A percentile compares a stretch with the other conserved stretches of the same genome.
Conservation (phyloP, 371 early-diverging fungal species). For the Vavraia culicis region DNA sequence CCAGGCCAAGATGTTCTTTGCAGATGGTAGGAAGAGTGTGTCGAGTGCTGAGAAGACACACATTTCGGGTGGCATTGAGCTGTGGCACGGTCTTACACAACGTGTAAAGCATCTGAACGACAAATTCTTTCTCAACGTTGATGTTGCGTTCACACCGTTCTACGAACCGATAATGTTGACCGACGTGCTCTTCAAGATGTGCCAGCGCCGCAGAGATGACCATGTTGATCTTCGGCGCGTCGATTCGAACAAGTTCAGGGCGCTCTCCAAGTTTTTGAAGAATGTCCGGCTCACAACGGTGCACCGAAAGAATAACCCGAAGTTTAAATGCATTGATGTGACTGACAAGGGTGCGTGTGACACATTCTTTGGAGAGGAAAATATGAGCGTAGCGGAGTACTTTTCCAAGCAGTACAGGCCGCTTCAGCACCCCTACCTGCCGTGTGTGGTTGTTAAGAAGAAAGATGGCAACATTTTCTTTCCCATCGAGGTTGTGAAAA, state of each 20-base stretch:
- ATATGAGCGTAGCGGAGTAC: constrained; percentile 25
- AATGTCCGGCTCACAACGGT: constrained; percentile 9
- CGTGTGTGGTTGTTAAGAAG: constrained; percentile 21
- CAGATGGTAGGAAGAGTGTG: constrained; percentile 15
- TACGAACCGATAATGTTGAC: constrained; percentile 9
- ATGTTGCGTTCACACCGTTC: constrained; percentile 23
- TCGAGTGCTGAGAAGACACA: background rate
- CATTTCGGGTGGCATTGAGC: constrained; percentile 18
- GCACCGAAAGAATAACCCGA: constrained; percentile 5
- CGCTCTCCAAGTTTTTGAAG: constrained; percentile 12
- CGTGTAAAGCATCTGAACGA: constrained; percentile 12
- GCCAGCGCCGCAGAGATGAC: background rate
- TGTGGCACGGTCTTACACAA: constrained; percentile 21
- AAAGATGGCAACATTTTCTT: constrained; percentile 9
- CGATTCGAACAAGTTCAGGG: background rate
- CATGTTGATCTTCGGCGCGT: background rate
- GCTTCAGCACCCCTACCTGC: constrained; percentile 25
- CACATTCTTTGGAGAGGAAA: background rate
- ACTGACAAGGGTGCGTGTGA: background rate
- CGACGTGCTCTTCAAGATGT: constrained; percentile 7
- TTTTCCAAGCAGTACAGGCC: constrained; percentile 23
- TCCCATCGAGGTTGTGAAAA: constrained; percentile 32
- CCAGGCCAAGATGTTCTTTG: constrained; percentile 3
- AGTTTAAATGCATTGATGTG: background rate
- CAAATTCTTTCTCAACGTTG: constrained; percentile 28